A percentile compares a stretch with the other conserved stretches of the same genome.
These are phyloP conservation scores for Metschnikowia amazonensis DNA, from an alignment of 805 yeast genomes.

Conservation along the genomic window DNA sequence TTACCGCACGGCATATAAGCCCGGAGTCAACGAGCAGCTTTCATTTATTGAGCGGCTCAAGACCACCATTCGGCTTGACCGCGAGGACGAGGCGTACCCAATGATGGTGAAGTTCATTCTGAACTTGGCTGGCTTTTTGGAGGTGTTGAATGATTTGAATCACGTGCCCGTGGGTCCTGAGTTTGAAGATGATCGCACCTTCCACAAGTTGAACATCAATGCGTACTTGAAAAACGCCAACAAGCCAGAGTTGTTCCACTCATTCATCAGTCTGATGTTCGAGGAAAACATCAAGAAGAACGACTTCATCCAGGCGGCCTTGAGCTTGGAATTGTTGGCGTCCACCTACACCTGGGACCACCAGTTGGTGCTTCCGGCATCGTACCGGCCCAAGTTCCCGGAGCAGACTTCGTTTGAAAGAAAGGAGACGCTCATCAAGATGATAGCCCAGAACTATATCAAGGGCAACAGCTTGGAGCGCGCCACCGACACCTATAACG, in stretches of 20 bases:
- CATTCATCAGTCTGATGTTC: constrained; percentile 73
- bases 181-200: constrained; percentile 82
- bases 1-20: constrained; percentile 53
- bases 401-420: constrained; percentile 76
- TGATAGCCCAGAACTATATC: constrained; percentile 65
- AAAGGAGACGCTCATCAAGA: constrained; percentile 65
- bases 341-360: constrained; percentile 73
- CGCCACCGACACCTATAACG: constrained; percentile 75
- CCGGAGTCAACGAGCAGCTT: constrained; percentile 51
- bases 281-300: constrained; percentile 56
- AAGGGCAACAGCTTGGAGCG: constrained; percentile 74
- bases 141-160: constrained; percentile 60
- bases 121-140: constrained; percentile 58
- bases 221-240: constrained; percentile 74
- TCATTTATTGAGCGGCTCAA: constrained; percentile 50
- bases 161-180: constrained; percentile 78
- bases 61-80: constrained; percentile 49
- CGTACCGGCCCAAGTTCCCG: constrained; percentile 69
- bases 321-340: constrained; percentile 73
- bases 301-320: constrained; percentile 78
- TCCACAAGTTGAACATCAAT: constrained; percentile 70
- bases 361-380: constrained; percentile 50
- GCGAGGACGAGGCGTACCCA: constrained; percentile 59
- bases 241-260: constrained; percentile 74
- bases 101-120: constrained; percentile 49